Percentiles rank a stretch among this genome's conserved stretches.
These are phyloP conservation scores for Gypsophila paniculata DNA, from an alignment of 179 eudicot genomes.

Conservation along the genomic window DNA sequence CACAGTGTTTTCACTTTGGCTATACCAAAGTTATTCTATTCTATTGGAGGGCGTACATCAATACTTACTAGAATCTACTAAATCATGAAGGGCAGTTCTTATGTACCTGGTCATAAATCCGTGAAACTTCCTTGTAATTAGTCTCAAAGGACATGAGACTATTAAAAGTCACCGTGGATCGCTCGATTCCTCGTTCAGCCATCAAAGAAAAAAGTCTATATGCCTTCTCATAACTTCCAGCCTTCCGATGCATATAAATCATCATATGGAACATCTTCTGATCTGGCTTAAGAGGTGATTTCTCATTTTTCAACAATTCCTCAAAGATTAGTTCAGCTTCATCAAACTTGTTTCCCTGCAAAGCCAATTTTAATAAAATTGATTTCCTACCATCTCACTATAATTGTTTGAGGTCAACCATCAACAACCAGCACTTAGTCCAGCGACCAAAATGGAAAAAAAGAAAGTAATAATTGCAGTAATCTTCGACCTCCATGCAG, in stretches of 20 bases:
- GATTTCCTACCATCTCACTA: too few relatives aligned
- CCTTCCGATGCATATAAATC: slow-evolving; percentile 85
- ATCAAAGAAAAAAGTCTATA: slow-evolving; percentile 59
- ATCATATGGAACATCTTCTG: slow-evolving; percentile 98
- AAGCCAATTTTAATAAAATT: slow-evolving; percentile 21
- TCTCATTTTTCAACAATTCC: slow-evolving; percentile 51
- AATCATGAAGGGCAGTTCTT: slow-evolving; percentile 8
- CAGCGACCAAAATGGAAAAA: too few relatives aligned
- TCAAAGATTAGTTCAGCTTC: slow-evolving; percentile 86
- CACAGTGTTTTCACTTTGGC: too few relatives aligned
- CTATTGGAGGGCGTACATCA: too few relatives aligned
- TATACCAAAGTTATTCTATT: too few relatives aligned
- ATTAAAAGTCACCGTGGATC: slow-evolving; percentile 74
- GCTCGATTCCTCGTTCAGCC: slow-evolving; percentile 71
- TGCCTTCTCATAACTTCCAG: slow-evolving; percentile 75
- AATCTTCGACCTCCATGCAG: too few relatives aligned
- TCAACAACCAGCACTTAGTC: too few relatives aligned
- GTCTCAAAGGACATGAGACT: slow-evolving; percentile 90
- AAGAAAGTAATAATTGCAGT: too few relatives aligned
- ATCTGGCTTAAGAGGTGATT: slow-evolving; percentile 71
- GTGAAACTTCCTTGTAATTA: slow-evolving; percentile 86
- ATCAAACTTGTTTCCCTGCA: slow-evolving; percentile 75
- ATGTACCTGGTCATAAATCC: slow-evolving; percentile 77
- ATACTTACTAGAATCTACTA: background rate
- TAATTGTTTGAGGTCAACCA: too few relatives aligned